These are phyloP conservation scores for Amaranthus tricolor DNA, from an alignment of 179 eudicot genomes.

Conservation along the genomic window DNA sequence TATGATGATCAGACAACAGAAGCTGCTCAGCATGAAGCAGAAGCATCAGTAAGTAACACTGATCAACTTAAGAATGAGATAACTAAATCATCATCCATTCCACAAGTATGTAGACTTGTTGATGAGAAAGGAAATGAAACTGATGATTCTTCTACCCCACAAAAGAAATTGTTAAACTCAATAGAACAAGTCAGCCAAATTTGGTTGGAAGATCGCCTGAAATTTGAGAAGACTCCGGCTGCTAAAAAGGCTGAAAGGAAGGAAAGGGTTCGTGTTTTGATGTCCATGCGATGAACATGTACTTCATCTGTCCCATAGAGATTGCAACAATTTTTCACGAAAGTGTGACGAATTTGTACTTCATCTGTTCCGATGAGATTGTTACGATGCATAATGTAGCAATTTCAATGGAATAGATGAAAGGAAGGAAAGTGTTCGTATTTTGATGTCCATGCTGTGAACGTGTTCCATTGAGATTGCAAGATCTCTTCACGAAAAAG, in stretches of 20 bases:
- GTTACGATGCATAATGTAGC: too few relatives aligned
- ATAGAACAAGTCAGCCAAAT: constrained; percentile 70
- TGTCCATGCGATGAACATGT: constrained; percentile 72
- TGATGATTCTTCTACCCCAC: constrained; percentile 49
- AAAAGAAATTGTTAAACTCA: constrained; percentile 64
- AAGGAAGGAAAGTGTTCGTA: constrained; percentile 55
- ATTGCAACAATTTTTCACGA: too few relatives aligned
- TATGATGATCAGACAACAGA: constrained; percentile 29
- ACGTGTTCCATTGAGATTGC: too few relatives aligned
- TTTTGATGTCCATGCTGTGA: constrained; percentile 87
- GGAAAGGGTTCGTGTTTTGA: constrained; percentile 56
- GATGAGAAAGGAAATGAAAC: constrained; percentile 29
- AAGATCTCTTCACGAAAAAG: too few relatives aligned
- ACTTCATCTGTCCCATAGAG: too few relatives aligned
- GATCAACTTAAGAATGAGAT: constrained; percentile 42
- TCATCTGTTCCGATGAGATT: too few relatives aligned
- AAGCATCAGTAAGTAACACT: constrained; percentile 29
- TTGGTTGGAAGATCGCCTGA: constrained; percentile 60
- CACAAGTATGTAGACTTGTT: constrained; percentile 43
- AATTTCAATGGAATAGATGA: constrained; percentile 45
- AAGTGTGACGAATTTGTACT: too few relatives aligned
- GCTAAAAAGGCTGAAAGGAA: constrained; percentile 71
- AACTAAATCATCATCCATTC: constrained; percentile 38
- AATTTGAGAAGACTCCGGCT: constrained; percentile 58
- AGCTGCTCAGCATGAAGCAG: not conserved